phyloP scores from a whole-genome alignment of 192 early-diverging fungal species.

The Obelidium mucronatum region DNA sequence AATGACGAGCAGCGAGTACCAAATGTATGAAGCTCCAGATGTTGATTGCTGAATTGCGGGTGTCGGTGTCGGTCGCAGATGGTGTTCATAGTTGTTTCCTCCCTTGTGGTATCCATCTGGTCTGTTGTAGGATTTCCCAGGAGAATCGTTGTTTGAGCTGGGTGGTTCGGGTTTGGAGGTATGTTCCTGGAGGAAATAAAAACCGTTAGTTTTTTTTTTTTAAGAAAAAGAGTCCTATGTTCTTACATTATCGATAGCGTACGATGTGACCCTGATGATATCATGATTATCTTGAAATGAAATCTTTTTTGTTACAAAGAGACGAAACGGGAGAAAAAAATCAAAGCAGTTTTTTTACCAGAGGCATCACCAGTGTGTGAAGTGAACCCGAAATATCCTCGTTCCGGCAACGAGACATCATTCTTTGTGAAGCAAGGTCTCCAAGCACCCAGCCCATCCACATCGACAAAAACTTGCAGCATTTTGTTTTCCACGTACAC shows the following conservation, averaged over 20 bases:
- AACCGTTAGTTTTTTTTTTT: not conserved
- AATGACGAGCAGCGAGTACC: slow-evolving; percentile 25
- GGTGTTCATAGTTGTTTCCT: slow-evolving; percentile 2
- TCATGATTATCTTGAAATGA: slow-evolving; percentile 44
- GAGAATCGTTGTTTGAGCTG: not conserved
- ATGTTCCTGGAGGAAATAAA: not conserved
- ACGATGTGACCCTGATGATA: slow-evolving; percentile 40
- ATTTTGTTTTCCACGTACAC: slow-evolving; percentile 75
- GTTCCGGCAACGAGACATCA: slow-evolving; percentile 80
- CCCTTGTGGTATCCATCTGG: not conserved
- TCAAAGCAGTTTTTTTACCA: slow-evolving; percentile 58
- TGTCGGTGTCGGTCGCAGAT: not conserved
- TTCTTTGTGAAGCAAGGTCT: slow-evolving; percentile 82
- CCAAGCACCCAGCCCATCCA: slow-evolving; percentile 73
- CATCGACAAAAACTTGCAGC: slow-evolving; percentile 59
- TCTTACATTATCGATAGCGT: slow-evolving; percentile 51
- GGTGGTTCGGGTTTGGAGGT: not conserved
- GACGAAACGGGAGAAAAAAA: no score
- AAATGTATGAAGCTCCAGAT: not conserved
- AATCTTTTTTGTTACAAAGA: not conserved
- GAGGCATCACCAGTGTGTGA: slow-evolving; percentile 91
- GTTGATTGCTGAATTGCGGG: not conserved
- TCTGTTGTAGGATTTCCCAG: not conserved
- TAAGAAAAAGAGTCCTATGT: not conserved
- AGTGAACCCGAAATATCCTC: slow-evolving; percentile 89